Base-by-base conservation (phyloP, 2,329 filamentous ascomycete genomes). In the Aspergillus jensenii region DNA sequence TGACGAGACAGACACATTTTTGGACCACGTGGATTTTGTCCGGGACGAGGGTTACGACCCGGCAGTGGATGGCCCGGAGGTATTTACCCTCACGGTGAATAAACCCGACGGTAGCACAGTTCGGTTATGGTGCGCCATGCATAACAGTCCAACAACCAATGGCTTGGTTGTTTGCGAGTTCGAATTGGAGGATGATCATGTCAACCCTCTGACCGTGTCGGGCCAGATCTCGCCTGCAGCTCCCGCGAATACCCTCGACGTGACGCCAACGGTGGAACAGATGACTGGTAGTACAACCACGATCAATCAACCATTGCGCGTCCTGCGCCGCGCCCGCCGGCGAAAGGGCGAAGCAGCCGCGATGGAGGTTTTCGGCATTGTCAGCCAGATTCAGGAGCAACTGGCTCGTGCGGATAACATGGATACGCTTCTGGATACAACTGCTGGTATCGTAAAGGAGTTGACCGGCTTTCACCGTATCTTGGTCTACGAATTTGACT, bases 341-440 rank as follows among this genome's bases (percentile, higher is more conserved):
- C 81, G 88, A 50, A 85, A 86, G 64, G 90, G 90, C 6, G 90
- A 95, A 68, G 89, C 90, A 5, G 90, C 90, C 0, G 93, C 90
- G 0, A 95, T 96, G 90, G 90, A 96, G 66, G 90, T 96, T 0
- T 96, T 96, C 72, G 92, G 95, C 72, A 92, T 96, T 62, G 90
- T 96, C 84, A 91, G 90, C 1, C 92, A 96, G 70, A 89, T 96
- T 1, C 91, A 96, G 70, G 91, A 96, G 66, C 92, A 96, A 71
- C 79, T 96, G 6, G 62, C 58, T 3, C 64, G 68, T 23, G 90
- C 91, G 1, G 80, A 86, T 0, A 87, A 83, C 59, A 77, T 96
- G 1, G 87, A 91, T 1, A 80, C 74, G 1, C 91, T 96, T 59
- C 78, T 96, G 39, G 93, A 95, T 66, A 87, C 93, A 6, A 75